A percentile compares a stretch with the other conserved stretches of the same genome.
phyloP scores from a whole-genome alignment of 2,329 filamentous ascomycete genomes.

The Clarireedia hainanense region DNA sequence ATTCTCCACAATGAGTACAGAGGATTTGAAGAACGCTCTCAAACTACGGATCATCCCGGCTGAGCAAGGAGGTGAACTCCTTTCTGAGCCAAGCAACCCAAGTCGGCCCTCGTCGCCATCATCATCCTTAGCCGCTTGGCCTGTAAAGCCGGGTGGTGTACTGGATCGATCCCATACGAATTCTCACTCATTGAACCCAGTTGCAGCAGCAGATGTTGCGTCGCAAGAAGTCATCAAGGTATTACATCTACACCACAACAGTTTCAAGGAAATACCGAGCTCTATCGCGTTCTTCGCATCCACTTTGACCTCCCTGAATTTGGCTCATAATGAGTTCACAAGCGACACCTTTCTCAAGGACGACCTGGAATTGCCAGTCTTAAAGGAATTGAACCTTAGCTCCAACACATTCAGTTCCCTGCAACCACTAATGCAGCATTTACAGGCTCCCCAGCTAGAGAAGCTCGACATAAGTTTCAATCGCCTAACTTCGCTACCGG shows the following conservation, averaged over 20 bases:
- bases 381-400: constrained; percentile 70
- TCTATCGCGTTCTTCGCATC: constrained; percentile 64
- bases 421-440: constrained; percentile 52
- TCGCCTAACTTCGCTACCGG: constrained; percentile 63
- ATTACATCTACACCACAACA: constrained; percentile 70
- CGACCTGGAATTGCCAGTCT: constrained; percentile 59
- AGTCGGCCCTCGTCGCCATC: constrained; percentile 14
- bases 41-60: constrained; percentile 55
- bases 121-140: constrained; percentile 18
- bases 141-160: constrained; percentile 37
- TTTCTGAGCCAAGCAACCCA: constrained; percentile 23
- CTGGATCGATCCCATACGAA: constrained; percentile 64
- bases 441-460: constrained; percentile 67
- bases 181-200: constrained; percentile 50
- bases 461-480: constrained; percentile 80
- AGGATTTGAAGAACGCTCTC: constrained; percentile 71
- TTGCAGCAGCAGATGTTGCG: constrained; percentile 48
- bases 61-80: constrained; percentile 21
- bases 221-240: constrained; percentile 43
- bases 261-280: constrained; percentile 59
- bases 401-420: constrained; percentile 68
- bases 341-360: constrained; percentile 58
- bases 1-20: constrained; percentile 70
- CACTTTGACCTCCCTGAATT: constrained; percentile 61
- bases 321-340: constrained; percentile 67